Conservation (phyloP, 257 asterid species). For the Paulownia fortunei region DNA sequence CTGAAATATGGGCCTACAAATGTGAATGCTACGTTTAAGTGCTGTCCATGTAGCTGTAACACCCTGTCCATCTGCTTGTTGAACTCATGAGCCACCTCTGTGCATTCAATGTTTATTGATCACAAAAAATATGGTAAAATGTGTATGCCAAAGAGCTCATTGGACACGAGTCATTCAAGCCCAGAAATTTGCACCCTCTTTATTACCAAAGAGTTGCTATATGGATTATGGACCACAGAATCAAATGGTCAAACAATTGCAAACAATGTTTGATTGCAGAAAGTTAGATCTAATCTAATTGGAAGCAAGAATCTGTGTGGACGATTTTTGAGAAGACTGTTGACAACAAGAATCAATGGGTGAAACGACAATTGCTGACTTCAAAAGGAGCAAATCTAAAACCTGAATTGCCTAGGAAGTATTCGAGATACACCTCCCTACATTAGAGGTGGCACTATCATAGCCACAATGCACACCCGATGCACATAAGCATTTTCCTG, state of each 20-base stretch:
- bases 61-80: too few species aligned
- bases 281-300: neutral
- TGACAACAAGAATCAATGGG: neutral
- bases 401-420: too few species aligned
- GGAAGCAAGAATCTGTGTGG: neutral
- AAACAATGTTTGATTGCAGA: neutral
- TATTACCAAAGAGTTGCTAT: neutral
- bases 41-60: too few species aligned
- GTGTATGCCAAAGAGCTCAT: neutral
- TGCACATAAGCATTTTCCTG: too few species aligned
- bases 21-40: too few species aligned
- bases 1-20: too few species aligned
- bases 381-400: too few species aligned
- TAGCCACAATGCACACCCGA: too few species aligned
- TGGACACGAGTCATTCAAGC: neutral
- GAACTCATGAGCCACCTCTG: too few species aligned
- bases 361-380: neutral
- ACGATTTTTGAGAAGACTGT: neutral
- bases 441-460: too few species aligned
- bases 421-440: too few species aligned
- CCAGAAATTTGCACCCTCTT: conserved; percentile 1
- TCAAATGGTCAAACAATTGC: conserved; percentile 15
- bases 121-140: neutral
- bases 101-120: too few species aligned
- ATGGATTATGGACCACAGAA: conserved; percentile 15